Conservation (phyloP, 2,329 filamentous ascomycete species). For the Xylaria digitata region DNA sequence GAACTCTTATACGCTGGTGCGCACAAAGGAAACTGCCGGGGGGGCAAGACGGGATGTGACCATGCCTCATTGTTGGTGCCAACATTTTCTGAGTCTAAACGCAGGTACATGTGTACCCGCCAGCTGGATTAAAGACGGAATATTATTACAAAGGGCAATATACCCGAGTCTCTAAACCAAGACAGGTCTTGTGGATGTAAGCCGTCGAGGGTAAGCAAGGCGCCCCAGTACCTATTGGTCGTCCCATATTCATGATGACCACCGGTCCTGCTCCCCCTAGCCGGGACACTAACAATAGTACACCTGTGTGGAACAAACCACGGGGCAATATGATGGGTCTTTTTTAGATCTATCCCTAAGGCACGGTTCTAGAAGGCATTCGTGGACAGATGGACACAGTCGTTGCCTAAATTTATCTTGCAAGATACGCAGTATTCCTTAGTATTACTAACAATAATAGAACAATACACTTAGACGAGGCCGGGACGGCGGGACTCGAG, state of each 20-base stretch:
- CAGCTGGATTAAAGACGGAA: slow-evolving; percentile 2
- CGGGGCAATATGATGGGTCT: background rate
- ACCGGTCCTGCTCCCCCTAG: slow-evolving; percentile 1
- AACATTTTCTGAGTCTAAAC: slow-evolving; percentile 19
- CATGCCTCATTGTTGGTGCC: slow-evolving; percentile 37
- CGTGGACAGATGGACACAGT: background rate
- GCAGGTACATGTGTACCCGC: slow-evolving; percentile 36
- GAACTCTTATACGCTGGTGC: slow-evolving; percentile 42
- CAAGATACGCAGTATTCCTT: background rate
- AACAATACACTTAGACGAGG: background rate
- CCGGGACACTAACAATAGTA: slow-evolving; percentile 18
- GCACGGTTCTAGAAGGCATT: background rate
- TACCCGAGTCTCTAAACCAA: slow-evolving; percentile 36
- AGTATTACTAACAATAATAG: background rate
- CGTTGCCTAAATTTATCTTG: background rate
- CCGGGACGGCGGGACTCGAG: background rate
- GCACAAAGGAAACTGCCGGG: slow-evolving; percentile 33
- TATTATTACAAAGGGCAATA: slow-evolving; percentile 19
- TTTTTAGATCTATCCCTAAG: background rate
- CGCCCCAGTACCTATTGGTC: slow-evolving; percentile 36
- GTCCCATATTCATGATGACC: slow-evolving; percentile 29
- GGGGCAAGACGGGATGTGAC: slow-evolving; percentile 31
- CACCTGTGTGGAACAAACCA: background rate
- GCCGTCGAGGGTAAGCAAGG: slow-evolving; percentile 29
- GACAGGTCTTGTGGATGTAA: slow-evolving; percentile 40